These are phyloP conservation scores for Volvariella volvacea DNA, from an alignment of 1,284 basidiomycete species.

Conservation along the genomic window DNA sequence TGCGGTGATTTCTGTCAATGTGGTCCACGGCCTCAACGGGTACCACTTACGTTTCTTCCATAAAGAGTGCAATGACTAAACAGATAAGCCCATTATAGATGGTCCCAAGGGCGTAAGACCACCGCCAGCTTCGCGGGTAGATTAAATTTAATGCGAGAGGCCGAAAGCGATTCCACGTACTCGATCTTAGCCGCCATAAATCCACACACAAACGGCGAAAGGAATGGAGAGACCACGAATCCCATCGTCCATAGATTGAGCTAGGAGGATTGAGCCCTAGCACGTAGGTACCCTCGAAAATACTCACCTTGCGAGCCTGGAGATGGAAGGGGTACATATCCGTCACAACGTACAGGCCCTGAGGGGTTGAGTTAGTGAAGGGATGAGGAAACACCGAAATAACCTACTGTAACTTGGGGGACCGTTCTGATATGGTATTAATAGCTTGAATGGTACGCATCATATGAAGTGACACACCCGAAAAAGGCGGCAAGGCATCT, in stretches of 20 bases:
- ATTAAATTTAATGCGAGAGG: background rate
- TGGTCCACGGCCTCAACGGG: background rate
- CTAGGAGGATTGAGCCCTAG: no score
- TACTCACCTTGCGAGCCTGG: slow-evolving; percentile 1
- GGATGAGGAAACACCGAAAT: background rate
- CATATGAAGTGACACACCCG: slow-evolving; percentile 30
- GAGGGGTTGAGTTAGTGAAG: background rate
- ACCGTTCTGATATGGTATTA: slow-evolving; percentile 44
- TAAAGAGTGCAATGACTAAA: background rate
- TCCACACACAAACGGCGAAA: slow-evolving; percentile 7
- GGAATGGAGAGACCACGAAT: slow-evolving; percentile 14
- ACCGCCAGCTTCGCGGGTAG: background rate
- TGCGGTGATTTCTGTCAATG: background rate
- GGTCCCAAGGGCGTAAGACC: background rate
- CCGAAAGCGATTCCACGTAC: background rate
- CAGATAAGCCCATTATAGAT: background rate
- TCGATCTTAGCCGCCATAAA: slow-evolving; percentile 2
- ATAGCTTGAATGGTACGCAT: background rate
- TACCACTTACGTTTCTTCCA: background rate
- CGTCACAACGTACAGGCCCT: slow-evolving; percentile 52
- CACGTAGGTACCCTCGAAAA: no score
- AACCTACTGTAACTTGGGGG: slow-evolving; percentile 51
- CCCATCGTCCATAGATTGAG: slow-evolving; percentile 15
- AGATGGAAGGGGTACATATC: slow-evolving; percentile 68
- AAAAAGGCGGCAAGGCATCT: slow-evolving; percentile 65